Conservation (phyloP, 306 rosid species). For the Cyclanthera cordifolia region DNA sequence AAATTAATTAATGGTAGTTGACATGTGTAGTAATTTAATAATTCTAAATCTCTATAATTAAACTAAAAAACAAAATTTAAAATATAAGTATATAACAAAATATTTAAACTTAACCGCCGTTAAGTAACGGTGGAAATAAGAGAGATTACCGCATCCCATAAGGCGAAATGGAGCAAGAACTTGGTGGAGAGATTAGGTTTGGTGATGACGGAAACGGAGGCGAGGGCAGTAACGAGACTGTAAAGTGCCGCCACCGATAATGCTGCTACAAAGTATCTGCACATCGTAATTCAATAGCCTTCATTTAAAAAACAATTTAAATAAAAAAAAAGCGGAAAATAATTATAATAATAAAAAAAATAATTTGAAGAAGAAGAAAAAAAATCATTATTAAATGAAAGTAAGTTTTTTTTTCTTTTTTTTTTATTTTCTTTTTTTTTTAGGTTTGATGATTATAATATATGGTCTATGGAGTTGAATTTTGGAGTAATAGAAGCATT, state of each 20-base stretch:
- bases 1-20: no score
- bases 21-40: no score
- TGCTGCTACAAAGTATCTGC: slow-evolving; percentile 80
- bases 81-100: no score
- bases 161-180: slow-evolving; percentile 37
- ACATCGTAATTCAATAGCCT: not conserved
- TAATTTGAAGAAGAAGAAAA: no score
- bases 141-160: slow-evolving; percentile 52
- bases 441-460: not conserved
- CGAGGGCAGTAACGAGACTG: slow-evolving; percentile 38
- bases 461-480: not conserved
- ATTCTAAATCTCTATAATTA: no score
- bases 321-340: no score
- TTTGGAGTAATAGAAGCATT: not conserved
- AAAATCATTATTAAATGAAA: no score
- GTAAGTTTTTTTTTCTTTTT: no score
- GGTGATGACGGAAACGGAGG: slow-evolving; percentile 39
- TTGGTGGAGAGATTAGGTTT: slow-evolving; percentile 37
- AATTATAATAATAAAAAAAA: no score
- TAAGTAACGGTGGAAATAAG: not conserved
- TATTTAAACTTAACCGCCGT: not conserved
- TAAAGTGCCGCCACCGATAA: slow-evolving; percentile 61
- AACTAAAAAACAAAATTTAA: no score
- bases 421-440: not conserved
- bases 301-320: no score